A percentile compares a stretch with the other conserved stretches of the same genome.
phyloP scores from a whole-genome alignment of 768 basidiomycete genomes.

The Trametes punicea region DNA sequence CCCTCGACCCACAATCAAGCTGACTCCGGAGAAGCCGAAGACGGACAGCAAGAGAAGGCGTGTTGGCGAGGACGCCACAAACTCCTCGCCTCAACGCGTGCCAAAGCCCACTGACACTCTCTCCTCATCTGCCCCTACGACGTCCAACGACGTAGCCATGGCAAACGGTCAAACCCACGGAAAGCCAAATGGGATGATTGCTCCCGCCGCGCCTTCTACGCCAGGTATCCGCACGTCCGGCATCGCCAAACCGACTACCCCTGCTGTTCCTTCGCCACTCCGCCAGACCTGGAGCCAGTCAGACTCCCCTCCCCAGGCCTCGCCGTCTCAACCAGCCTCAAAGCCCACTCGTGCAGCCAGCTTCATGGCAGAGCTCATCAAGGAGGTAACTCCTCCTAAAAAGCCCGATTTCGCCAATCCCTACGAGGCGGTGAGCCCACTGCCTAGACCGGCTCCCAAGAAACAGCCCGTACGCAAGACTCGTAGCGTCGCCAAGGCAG shows the following conservation, averaged over 20 bases:
- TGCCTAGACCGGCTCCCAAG: conserved; percentile 46
- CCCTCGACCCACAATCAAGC: conserved; percentile 41
- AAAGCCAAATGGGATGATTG: conserved; percentile 6
- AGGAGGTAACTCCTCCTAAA: conserved; percentile 60
- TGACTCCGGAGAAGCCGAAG: conserved; percentile 38
- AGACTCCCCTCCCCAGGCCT: conserved; percentile 40
- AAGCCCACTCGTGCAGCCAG: conserved; percentile 65
- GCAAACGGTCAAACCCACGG: conserved; percentile 18
- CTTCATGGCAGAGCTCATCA: conserved; percentile 67
- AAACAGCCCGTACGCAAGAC: conserved; percentile 40
- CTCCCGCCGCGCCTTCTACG: conserved; percentile 23
- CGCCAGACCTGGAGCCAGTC: conserved; percentile 65
- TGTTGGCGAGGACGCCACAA: conserved; percentile 45
- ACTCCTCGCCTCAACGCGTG: conserved; percentile 34
- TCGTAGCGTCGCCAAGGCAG: conserved; percentile 38
- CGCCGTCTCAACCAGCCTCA: conserved; percentile 34
- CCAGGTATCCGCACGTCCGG: conserved; percentile 22
- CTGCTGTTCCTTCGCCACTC: conserved; percentile 69
- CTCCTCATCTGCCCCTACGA: conserved; percentile 20
- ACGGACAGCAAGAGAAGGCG: conserved; percentile 61
- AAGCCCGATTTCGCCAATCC: conserved; percentile 72
- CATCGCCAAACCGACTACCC: conserved; percentile 52
- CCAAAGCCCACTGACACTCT: conserved; percentile 27
- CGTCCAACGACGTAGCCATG: conserved; percentile 15
- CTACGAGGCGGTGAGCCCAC: conserved; percentile 70